phyloP scores from a whole-genome alignment of 1,284 basidiomycete species.

The Testicularia cyperi region DNA sequence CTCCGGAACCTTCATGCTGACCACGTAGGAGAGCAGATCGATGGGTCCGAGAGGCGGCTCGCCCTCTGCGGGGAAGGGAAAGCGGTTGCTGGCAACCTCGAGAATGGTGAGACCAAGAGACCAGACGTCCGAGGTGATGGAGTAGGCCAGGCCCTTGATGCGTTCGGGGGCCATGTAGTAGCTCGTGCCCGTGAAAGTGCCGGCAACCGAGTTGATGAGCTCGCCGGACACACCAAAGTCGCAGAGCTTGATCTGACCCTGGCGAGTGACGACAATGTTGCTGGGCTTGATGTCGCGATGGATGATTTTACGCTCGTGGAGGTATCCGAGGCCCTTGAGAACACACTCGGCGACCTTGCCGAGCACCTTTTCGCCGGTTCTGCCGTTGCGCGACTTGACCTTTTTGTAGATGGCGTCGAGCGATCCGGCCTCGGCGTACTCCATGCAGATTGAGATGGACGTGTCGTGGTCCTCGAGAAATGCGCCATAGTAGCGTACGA shows the following conservation, averaged over 20 bases:
- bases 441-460: constrained; percentile 95
- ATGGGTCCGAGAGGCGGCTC: constrained; percentile 72
- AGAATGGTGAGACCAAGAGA: constrained; percentile 89
- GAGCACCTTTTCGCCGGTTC: constrained; percentile 87
- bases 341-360: constrained; percentile 90
- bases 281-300: constrained; percentile 98
- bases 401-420: constrained; percentile 83
- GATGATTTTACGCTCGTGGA: constrained; percentile 87
- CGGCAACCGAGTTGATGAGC: constrained; percentile 83
- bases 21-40: constrained; percentile 89
- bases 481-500: constrained; percentile 89
- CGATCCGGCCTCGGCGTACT: constrained; percentile 78
- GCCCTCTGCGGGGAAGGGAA: constrained; percentile 87
- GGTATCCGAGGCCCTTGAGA: constrained; percentile 84
- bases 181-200: constrained; percentile 93
- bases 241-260: constrained; percentile 85
- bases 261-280: constrained; percentile 82
- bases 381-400: constrained; percentile 74
- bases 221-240: constrained; percentile 98
- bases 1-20: constrained; percentile 78
- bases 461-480: constrained; percentile 89
- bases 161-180: constrained; percentile 99
- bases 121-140: constrained; percentile 97
- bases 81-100: constrained; percentile 89
- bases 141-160: constrained; percentile 83